These are phyloP conservation scores for Sporobolus alterniflorus DNA, from an alignment of 202 grass and related monocot species.

Conservation along the genomic window DNA sequence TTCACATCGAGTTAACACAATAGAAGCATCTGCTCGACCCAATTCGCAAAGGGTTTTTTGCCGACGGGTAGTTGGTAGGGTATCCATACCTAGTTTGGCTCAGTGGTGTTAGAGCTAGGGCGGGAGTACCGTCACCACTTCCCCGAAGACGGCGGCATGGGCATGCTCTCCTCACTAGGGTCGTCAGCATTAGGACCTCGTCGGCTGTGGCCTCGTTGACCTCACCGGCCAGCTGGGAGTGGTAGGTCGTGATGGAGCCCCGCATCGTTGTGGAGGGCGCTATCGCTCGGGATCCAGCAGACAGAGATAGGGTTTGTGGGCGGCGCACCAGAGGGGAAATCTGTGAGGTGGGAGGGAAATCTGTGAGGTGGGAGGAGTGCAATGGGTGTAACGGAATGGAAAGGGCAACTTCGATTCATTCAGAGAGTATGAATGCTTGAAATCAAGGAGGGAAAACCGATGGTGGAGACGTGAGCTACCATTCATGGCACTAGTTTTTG, in stretches of 20 bases:
- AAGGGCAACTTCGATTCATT: too few relatives aligned
- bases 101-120: slow-evolving; percentile 19
- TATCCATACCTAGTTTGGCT: slow-evolving; percentile 47
- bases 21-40: neutral
- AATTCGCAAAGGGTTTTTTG: neutral
- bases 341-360: too few relatives aligned
- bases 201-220: slow-evolving; percentile 76
- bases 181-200: slow-evolving; percentile 15
- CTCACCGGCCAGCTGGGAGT: slow-evolving; percentile 91
- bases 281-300: slow-evolving; percentile 13
- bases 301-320: slow-evolving; percentile 14
- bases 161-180: neutral
- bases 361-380: neutral
- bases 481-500: too few relatives aligned
- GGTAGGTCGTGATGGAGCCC: slow-evolving; percentile 85
- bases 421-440: too few relatives aligned
- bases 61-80: neutral
- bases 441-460: too few relatives aligned
- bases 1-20: neutral
- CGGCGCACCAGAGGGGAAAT: slow-evolving; percentile 1
- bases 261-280: slow-evolving; percentile 54
- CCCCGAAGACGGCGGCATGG: slow-evolving; percentile 39
- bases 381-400: neutral
- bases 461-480: too few relatives aligned
- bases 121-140: slow-evolving; percentile 44